Percentiles rank a stretch among this genome's conserved stretches.
Evolutionary conservation across 306 rosid species (phyloP).

Genomic region (Lathyrus sativus): DNA sequence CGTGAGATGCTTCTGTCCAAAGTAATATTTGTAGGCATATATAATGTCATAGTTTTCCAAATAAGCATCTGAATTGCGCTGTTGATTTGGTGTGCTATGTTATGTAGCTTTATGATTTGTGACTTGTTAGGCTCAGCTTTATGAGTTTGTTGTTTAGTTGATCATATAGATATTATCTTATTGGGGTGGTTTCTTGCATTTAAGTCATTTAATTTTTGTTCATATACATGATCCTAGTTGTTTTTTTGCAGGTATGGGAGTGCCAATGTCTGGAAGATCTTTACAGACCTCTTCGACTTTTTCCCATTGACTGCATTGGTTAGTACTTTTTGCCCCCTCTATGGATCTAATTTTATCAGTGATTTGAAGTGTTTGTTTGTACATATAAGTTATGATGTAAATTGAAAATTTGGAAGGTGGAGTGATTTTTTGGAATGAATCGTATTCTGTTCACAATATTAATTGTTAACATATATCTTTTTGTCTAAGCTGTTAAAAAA

Average conservation of each 20-base stretch:
- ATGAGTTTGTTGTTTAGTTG: neutral
- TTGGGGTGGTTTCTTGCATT: conserved; percentile 27
- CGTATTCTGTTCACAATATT: conserved; percentile 18
- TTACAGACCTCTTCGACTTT: conserved; percentile 97
- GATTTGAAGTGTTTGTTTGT: conserved; percentile 18
- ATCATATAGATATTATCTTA: conserved; percentile 22
- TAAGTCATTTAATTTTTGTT: conserved; percentile 18
- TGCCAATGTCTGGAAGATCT: conserved; percentile 97
- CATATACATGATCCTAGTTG: conserved; percentile 24
- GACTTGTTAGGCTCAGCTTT: conserved; percentile 5
- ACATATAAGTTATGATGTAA: conserved; percentile 2
- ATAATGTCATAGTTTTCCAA: conserved; percentile 19
- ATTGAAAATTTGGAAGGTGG: conserved; percentile 24
- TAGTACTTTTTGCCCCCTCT: conserved; percentile 44
- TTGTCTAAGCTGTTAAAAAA: neutral
- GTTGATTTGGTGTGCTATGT: conserved; percentile 20
- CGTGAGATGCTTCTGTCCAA: conserved; percentile 16
- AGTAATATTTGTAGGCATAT: conserved; percentile 23
- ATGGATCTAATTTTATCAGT: conserved; percentile 10
- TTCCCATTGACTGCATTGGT: conserved; percentile 99
- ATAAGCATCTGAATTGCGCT: conserved; percentile 13
- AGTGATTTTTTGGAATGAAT: neutral
- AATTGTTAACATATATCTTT: conserved; percentile 7
- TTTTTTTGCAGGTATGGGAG: conserved; percentile 81
- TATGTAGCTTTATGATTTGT: conserved; percentile 22